A percentile compares a stretch with the other conserved stretches of the same genome.
These are phyloP conservation scores for Magnusiomyces tetraspermus DNA, from an alignment of 1,139 yeast genomes.

Conservation along the genomic window DNA sequence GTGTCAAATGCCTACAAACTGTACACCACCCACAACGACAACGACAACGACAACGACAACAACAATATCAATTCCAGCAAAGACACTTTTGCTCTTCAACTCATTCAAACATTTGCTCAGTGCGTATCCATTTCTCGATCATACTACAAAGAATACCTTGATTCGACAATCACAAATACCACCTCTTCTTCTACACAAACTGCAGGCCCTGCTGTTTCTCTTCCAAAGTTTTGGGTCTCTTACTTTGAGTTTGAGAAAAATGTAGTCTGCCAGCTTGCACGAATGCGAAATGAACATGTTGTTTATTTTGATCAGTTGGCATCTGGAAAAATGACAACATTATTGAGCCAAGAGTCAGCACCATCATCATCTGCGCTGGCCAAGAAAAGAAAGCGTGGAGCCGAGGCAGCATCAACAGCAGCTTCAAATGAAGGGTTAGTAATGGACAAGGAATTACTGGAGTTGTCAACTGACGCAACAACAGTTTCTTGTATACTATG, in stretches of 20 bases:
- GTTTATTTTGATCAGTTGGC: neutral
- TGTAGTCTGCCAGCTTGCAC: conserved; percentile 10
- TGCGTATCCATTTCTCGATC: neutral
- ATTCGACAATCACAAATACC: neutral
- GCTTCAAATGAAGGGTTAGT: neutral
- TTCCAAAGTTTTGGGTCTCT: conserved; percentile 25
- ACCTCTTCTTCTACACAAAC: neutral
- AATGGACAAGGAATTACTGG: neutral
- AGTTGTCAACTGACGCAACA: neutral
- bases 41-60: neutral
- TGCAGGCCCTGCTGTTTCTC: neutral
- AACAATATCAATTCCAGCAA: neutral
- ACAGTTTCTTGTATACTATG: neutral
- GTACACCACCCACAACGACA: neutral
- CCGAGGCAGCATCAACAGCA: neutral
- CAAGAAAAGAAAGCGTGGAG: neutral
- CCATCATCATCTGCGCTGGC: neutral
- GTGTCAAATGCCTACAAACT: neutral
- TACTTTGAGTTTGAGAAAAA: conserved; percentile 29
- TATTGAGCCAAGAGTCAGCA: neutral
- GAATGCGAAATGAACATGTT: neutral
- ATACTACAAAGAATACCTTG: neutral
- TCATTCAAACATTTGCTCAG: conserved; percentile 7
- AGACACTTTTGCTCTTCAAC: conserved; percentile 8
- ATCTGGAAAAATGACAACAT: neutral